Evolutionary conservation across 139 green algal genomes (phyloP).

Genomic region (Zygnema cylindricum): DNA sequence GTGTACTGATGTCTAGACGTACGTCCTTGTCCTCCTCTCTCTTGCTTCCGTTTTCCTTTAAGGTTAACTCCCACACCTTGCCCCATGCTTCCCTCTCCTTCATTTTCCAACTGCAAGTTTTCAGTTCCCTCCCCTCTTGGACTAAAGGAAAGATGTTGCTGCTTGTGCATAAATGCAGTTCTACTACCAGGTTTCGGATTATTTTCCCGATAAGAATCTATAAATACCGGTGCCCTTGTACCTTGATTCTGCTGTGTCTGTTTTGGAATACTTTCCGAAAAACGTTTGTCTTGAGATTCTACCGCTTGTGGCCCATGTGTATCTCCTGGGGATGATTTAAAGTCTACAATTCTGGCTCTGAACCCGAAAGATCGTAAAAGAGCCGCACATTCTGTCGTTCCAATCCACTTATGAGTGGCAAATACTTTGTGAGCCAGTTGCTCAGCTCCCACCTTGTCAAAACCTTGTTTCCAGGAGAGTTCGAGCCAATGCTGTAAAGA

Average conservation of each 20-base stretch:
- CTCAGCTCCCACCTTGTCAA: conserved; percentile 58
- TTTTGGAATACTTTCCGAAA: neutral
- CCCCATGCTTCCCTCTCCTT: too few species aligned
- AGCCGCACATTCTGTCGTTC: conserved; percentile 79
- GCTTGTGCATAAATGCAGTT: too few species aligned
- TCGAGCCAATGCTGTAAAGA: conserved; percentile 63
- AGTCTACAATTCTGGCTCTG: conserved; percentile 78
- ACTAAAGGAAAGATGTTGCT: too few species aligned
- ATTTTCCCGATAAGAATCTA: too few species aligned
- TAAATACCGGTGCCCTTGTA: too few species aligned
- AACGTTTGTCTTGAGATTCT: neutral
- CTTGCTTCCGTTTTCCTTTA: too few species aligned
- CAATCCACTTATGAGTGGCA: conserved; percentile 76
- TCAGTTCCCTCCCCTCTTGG: too few species aligned
- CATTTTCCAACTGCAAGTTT: too few species aligned
- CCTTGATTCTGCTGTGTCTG: neutral
- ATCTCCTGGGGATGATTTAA: conserved; percentile 54
- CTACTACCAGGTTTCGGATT: too few species aligned
- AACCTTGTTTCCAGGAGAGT: conserved; percentile 60
- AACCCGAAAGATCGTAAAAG: conserved; percentile 80
- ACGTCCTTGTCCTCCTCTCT: too few species aligned
- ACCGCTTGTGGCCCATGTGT: neutral
- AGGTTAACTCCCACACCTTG: too few species aligned
- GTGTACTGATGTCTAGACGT: too few species aligned
- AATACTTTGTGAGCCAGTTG: conserved; percentile 49